Evolutionary conservation across 2,329 filamentous ascomycete genomes (phyloP).

Genomic region (Ceratocystis ficicola): DNA sequence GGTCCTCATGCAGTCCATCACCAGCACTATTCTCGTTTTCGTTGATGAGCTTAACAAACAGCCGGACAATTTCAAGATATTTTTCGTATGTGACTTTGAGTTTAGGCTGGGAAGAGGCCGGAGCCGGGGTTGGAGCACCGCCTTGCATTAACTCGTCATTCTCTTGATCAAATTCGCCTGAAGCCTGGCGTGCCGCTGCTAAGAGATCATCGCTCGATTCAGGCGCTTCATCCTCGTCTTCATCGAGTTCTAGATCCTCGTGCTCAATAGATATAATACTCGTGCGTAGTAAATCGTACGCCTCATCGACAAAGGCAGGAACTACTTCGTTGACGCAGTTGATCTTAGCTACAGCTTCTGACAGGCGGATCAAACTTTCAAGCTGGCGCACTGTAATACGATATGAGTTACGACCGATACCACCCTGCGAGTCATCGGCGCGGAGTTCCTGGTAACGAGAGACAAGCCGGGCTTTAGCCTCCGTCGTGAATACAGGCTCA

Average conservation of each 20-base stretch:
- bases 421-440: constrained; percentile 85
- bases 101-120: constrained; percentile 44
- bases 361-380: constrained; percentile 88
- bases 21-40: constrained; percentile 65
- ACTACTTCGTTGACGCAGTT: constrained; percentile 90
- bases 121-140: constrained; percentile 31
- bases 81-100: constrained; percentile 93
- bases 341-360: constrained; percentile 94
- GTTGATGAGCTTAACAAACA: constrained; percentile 69
- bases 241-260: constrained; percentile 87
- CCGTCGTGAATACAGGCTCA: constrained; percentile 79
- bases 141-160: constrained; percentile 16
- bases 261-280: constrained; percentile 97
- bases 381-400: constrained; percentile 94
- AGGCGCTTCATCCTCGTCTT: constrained; percentile 48
- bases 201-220: constrained; percentile 24
- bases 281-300: constrained; percentile 79
- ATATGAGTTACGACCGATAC: constrained; percentile 88
- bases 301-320: constrained; percentile 76
- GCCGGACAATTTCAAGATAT: constrained; percentile 80
- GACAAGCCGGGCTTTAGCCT: constrained; percentile 75
- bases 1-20: constrained; percentile 75
- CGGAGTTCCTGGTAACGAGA: constrained; percentile 91
- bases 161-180: constrained; percentile 34
- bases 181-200: constrained; percentile 40